phyloP scores from a whole-genome alignment of 202 grass and related monocot genomes.

The Carex arenaria region DNA sequence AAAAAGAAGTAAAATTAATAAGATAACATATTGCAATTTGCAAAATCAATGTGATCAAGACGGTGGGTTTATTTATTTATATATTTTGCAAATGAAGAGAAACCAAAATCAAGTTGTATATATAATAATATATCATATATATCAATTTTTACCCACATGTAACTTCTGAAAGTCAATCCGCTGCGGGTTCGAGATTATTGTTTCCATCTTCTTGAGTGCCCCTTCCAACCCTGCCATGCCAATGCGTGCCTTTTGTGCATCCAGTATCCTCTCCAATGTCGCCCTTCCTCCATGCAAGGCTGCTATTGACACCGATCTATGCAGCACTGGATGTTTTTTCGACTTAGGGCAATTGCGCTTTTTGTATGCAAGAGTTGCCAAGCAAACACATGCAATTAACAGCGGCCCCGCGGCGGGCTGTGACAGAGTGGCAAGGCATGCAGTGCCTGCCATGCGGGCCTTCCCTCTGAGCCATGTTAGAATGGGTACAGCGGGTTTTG shows the following conservation, averaged over 20 bases:
- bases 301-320: slow-evolving; percentile 16
- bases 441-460: background rate
- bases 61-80: too few species aligned
- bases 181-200: rapidly evolving
- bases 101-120: background rate
- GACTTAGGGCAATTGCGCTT: background rate
- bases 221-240: background rate
- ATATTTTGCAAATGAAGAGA: background rate
- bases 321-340: background rate
- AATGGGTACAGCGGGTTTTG: background rate
- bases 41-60: background rate
- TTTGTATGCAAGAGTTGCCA: slow-evolving; percentile 4
- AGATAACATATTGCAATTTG: background rate
- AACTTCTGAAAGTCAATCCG: background rate
- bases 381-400: slow-evolving; percentile 7
- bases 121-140: background rate
- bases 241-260: background rate
- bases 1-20: background rate
- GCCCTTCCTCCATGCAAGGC: background rate
- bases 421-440: background rate
- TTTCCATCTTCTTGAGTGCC: background rate
- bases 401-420: background rate
- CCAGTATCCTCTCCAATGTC: slow-evolving; percentile 16
- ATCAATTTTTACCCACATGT: background rate
- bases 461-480: background rate